Conservation (phyloP, 2,329 filamentous ascomycete genomes). For the Ophiostoma populinum region DNA sequence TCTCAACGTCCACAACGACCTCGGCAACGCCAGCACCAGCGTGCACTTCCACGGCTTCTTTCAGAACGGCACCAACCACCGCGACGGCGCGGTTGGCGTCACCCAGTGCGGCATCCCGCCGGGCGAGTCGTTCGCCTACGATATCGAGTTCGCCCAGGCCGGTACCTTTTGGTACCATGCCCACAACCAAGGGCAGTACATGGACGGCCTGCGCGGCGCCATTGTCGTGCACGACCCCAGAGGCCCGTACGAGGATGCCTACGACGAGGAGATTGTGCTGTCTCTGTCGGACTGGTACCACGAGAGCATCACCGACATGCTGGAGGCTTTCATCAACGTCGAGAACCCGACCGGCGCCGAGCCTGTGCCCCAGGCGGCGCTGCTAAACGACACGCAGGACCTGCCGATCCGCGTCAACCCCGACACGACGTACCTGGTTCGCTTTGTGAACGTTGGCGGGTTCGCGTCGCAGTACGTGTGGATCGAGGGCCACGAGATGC, state of each 20-base stretch:
- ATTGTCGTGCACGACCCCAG: conserved; percentile 46
- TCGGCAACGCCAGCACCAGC: conserved; percentile 45
- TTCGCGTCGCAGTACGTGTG: conserved; percentile 50
- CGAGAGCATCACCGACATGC: conserved; percentile 29
- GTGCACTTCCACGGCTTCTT: conserved; percentile 56
- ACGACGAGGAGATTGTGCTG: conserved; percentile 47
- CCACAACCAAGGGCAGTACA: conserved; percentile 49
- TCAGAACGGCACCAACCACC: conserved; percentile 44
- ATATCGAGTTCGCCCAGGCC: conserved; percentile 30
- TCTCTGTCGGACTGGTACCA: conserved; percentile 60
- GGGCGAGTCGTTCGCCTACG: conserved; percentile 47
- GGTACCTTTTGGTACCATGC: conserved; percentile 75
- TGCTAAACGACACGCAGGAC: conserved; percentile 56
- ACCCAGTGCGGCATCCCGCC: conserved; percentile 51
- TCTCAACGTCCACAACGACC: conserved; percentile 38
- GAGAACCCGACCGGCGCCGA: conserved; percentile 40
- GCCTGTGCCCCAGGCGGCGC: conserved; percentile 48
- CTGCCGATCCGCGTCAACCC: conserved; percentile 42
- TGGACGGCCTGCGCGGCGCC: conserved; percentile 46
- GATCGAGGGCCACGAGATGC: conserved; percentile 50
- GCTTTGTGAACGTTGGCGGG: conserved; percentile 55
- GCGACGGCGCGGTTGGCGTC: conserved; percentile 52
- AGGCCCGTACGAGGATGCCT: conserved; percentile 35
- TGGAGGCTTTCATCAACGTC: conserved; percentile 32
- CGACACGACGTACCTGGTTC: conserved; percentile 54